Percentiles rank a stretch among this genome's conserved stretches.
phyloP scores from a whole-genome alignment of 1,139 yeast species.

The Pneumocystis canis region DNA sequence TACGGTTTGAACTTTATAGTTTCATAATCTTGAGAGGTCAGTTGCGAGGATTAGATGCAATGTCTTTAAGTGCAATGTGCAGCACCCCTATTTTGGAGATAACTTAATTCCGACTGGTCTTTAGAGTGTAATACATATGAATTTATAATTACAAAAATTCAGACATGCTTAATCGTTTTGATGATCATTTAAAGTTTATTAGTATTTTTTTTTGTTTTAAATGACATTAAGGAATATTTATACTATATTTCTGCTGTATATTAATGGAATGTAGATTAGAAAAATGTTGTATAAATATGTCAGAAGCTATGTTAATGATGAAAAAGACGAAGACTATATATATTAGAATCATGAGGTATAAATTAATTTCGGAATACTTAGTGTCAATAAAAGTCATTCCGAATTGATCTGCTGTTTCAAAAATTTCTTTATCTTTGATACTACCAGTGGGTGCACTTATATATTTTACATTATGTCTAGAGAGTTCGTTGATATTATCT shows the following conservation, averaged over 20 bases:
- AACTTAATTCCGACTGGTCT: constrained; percentile 1
- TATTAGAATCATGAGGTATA: neutral
- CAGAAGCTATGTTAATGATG: neutral
- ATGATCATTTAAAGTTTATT: neutral
- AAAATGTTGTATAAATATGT: neutral
- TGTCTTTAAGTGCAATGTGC: constrained; percentile 1
- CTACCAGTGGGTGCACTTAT: constrained; percentile 96
- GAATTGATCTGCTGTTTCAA: constrained; percentile 84
- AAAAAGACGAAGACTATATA: neutral
- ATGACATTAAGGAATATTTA: neutral
- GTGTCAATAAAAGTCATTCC: constrained; percentile 83
- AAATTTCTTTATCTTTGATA: constrained; percentile 92
- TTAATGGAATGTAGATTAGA: neutral
- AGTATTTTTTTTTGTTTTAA: neutral
- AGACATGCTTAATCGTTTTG: neutral
- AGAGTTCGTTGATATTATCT: constrained; percentile 95
- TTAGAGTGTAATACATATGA: neutral
- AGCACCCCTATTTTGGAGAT: neutral
- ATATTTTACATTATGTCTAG: constrained; percentile 85
- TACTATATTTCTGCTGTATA: neutral
- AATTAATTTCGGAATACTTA: neutral
- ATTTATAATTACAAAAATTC: neutral
- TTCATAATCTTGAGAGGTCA: neutral
- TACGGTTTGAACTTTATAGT: neutral
- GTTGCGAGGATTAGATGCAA: neutral